These are phyloP conservation scores for Dalbergia cultrata DNA, from an alignment of 306 rosid species.

Conservation along the genomic window DNA sequence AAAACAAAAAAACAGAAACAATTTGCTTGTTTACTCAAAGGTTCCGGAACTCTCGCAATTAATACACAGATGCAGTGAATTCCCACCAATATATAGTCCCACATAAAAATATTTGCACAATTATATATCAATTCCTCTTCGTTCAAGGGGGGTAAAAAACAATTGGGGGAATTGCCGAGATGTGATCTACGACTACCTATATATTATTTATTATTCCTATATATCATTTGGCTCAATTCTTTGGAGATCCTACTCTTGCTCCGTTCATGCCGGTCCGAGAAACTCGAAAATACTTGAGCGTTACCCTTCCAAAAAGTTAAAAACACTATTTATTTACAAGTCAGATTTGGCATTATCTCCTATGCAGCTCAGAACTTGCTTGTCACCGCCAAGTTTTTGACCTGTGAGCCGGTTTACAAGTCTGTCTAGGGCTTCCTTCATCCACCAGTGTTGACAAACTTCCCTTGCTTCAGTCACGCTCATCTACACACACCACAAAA, in stretches of 20 bases:
- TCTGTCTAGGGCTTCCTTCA: slow-evolving; percentile 89
- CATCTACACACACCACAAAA: slow-evolving; percentile 60
- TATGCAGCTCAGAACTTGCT: slow-evolving; percentile 43
- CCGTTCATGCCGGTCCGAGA: slow-evolving; percentile 20
- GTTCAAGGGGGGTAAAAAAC: background rate
- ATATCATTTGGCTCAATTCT: slow-evolving; percentile 45
- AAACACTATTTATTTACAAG: slow-evolving; percentile 12
- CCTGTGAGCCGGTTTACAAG: slow-evolving; percentile 64
- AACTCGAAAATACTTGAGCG: slow-evolving; percentile 38
- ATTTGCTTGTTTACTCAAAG: background rate
- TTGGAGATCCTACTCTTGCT: slow-evolving; percentile 45
- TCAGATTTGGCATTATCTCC: slow-evolving; percentile 44
- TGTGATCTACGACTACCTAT: slow-evolving; percentile 25
- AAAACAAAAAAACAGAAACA: slow-evolving; percentile 23
- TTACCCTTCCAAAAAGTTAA: slow-evolving; percentile 21
- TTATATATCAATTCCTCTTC: slow-evolving; percentile 17
- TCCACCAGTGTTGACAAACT: slow-evolving; percentile 93
- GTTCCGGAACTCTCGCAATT: slow-evolving; percentile 27
- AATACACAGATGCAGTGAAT: slow-evolving; percentile 32
- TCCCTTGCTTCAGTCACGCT: slow-evolving; percentile 78
- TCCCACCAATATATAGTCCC: slow-evolving; percentile 38
- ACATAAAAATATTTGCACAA: background rate
- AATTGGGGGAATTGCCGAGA: slow-evolving; percentile 41
- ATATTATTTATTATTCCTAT: background rate
- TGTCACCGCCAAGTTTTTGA: slow-evolving; percentile 47